Evolutionary conservation across 2,329 filamentous ascomycete genomes (phyloP).

Genomic region (Fusarium concolor): DNA sequence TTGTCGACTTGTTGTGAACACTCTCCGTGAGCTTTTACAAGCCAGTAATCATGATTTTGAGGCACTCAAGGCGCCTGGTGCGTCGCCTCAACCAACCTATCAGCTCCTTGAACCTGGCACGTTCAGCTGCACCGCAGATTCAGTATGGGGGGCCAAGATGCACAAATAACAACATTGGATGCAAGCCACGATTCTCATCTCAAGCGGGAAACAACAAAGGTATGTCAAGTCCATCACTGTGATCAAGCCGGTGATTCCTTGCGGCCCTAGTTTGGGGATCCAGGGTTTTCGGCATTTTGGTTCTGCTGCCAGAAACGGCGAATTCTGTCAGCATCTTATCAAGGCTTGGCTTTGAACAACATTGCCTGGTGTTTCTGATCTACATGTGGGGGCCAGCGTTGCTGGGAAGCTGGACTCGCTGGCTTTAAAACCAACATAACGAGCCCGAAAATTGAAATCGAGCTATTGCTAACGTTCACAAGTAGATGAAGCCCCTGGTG

Average conservation of each 20-base stretch:
- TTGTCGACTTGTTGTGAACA: neutral
- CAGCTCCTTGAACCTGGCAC: conserved; percentile 36
- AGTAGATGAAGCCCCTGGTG: conserved; percentile 19
- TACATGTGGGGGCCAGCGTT: neutral
- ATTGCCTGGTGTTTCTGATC: neutral
- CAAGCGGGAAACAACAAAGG: conserved; percentile 43
- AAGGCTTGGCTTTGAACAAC: neutral
- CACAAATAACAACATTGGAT: conserved; percentile 6
- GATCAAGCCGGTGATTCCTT: too few relatives aligned
- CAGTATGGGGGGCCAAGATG: conserved; percentile 37
- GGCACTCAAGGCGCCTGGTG: conserved; percentile 45
- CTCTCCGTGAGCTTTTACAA: conserved; percentile 6
- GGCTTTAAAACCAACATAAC: neutral
- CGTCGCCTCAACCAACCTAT: conserved; percentile 39
- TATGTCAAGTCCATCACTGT: conserved; percentile 31
- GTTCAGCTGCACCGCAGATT: conserved; percentile 22
- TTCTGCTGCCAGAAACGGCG: conserved; percentile 1
- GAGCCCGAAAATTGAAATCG: neutral
- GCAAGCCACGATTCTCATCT: conserved; percentile 48
- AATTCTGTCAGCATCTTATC: neutral
- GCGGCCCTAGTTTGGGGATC: neutral
- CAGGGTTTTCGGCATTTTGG: neutral
- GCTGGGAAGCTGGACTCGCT: neutral
- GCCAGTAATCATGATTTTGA: conserved; percentile 41
- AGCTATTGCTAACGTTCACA: conserved; percentile 18